Base-by-base conservation (phyloP, 129 eudicot species). In the Pseudognaphalium luteoalbum region DNA sequence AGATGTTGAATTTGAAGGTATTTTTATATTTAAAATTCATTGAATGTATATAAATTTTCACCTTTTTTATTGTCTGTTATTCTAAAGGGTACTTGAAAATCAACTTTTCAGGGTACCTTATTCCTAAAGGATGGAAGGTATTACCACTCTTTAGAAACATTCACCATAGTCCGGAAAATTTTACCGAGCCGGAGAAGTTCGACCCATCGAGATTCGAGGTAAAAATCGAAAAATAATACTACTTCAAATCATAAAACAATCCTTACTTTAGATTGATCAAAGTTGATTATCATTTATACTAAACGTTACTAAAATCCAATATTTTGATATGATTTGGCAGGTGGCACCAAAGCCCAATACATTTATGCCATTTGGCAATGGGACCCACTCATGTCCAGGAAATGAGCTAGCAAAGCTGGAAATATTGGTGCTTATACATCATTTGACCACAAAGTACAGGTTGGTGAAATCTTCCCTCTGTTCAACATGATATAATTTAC, bases 121-220 rank as follows among this genome's bases (percentile, higher is more conserved):
- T 95, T 59, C 99, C 99, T 50, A 95, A 95, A 86, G 99, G 99
- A 29, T 95, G 99, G 99, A 95, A 95, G 82, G 99, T 95, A 0
- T 63, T 95, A 72, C 99, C 99, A 37, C 90, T 95, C 20, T 95
- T 95, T 25, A 91, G 99, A 81, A 90, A 91, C 77, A 95, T 95
- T 78, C 99, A 95, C 84, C 99, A 91, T 78, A 91, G 88, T 78
- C 91, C 97, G 65, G 92, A 89, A 16, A 83, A 89, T 59, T 95
- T 91, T 74, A 52, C 83, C 16, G 92, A 95, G 29, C 99, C 99
- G 28, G 96, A 89, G 81, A 91, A 91, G 66, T 95, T 95, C 72
- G 96, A 95, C 85, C 99, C 99, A 20, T 91, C 99, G 44, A 95
- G 99, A 91, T 95, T 95, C 81, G 97, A 95, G 97, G 99, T 95